Evolutionary conservation across 140 eudicot genomes (phyloP).

Genomic region (Flaveria floridana): DNA sequence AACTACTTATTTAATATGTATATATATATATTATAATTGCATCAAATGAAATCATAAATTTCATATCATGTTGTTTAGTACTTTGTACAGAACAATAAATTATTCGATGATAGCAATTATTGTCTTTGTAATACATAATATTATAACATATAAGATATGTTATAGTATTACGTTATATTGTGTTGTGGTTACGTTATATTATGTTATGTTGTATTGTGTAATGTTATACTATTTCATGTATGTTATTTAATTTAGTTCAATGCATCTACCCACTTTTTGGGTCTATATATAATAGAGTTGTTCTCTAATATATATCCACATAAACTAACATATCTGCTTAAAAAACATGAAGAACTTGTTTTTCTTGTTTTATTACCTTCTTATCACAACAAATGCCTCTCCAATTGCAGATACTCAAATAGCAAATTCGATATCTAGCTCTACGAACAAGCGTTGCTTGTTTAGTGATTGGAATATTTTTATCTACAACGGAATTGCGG

Average conservation of each 20-base stretch:
- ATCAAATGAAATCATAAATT: too few relatives aligned
- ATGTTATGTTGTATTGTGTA: too few relatives aligned
- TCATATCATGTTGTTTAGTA: too few relatives aligned
- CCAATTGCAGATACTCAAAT: not conserved
- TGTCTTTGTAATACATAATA: too few relatives aligned
- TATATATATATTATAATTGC: too few relatives aligned
- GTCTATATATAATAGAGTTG: slow-evolving; percentile 12
- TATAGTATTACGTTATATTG: not conserved
- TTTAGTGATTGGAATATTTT: not conserved
- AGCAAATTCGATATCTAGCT: not conserved
- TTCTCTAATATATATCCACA: not conserved
- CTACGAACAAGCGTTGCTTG: not conserved
- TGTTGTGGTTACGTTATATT: not conserved
- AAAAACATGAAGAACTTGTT: slow-evolving; percentile 1
- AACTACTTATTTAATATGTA: too few relatives aligned
- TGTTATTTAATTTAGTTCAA: not conserved
- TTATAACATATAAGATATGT: too few relatives aligned
- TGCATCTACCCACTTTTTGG: not conserved
- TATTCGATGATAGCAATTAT: too few relatives aligned
- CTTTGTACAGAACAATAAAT: too few relatives aligned
- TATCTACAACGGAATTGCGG: slow-evolving; percentile 13
- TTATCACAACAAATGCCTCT: slow-evolving; percentile 11
- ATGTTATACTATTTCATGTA: too few relatives aligned
- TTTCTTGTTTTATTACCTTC: slow-evolving; percentile 19
- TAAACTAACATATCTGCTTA: not conserved